A percentile compares a stretch with the other conserved stretches of the same genome.
phyloP scores from a whole-genome alignment of 1,284 basidiomycete species.

The Ceraceosorus guamensis region DNA sequence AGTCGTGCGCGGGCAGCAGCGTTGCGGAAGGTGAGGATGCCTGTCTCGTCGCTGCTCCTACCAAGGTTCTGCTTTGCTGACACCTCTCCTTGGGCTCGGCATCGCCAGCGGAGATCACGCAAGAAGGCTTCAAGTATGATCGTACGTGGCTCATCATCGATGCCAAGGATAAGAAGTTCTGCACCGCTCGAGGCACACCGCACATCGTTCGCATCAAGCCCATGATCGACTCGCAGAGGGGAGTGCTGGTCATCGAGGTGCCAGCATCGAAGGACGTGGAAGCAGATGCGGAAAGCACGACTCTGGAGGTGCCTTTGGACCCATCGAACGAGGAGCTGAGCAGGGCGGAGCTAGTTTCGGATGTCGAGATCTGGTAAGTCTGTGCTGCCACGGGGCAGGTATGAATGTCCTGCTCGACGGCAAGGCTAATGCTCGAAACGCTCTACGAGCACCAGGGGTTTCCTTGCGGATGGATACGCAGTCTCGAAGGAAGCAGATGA shows the following conservation, averaged over 20 bases:
- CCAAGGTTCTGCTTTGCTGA: too few species aligned
- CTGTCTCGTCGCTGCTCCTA: background rate
- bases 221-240: constrained; percentile 15
- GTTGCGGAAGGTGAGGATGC: constrained; percentile 20
- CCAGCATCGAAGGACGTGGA: constrained; percentile 22
- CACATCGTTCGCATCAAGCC: constrained; percentile 40
- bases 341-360: constrained; percentile 25
- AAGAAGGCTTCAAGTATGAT: constrained; percentile 30
- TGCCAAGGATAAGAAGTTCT: constrained; percentile 25
- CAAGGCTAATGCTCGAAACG: background rate
- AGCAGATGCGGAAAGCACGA: constrained; percentile 12
- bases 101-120: background rate
- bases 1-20: constrained; percentile 34
- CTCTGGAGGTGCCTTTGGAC: constrained; percentile 21
- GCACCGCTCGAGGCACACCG: constrained; percentile 36
- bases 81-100: too few species aligned
- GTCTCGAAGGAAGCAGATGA: constrained; percentile 32
- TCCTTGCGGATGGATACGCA: constrained; percentile 32
- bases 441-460: constrained; percentile 9
- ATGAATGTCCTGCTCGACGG: too few species aligned
- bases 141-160: constrained; percentile 43
- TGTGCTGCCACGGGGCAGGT: too few species aligned
- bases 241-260: constrained; percentile 27
- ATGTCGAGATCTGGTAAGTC: constrained; percentile 31
- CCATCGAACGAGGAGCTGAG: constrained; percentile 16